phyloP scores from a whole-genome alignment of 73 alveolate genomes.

The Paramecium primaurelia region DNA sequence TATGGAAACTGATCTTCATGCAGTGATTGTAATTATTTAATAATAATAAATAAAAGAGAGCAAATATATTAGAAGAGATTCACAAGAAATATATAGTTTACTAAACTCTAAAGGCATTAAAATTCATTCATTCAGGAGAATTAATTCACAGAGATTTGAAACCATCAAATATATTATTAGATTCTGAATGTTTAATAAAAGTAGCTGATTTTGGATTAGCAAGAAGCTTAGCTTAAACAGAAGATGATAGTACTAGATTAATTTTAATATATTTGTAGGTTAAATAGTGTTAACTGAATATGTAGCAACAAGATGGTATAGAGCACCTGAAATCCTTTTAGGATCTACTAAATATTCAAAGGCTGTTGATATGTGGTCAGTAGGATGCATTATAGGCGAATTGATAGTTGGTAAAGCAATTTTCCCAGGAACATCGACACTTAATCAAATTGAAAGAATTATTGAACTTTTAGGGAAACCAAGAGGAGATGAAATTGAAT shows the following conservation, averaged over 20 bases:
- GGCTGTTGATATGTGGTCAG: conserved; percentile 95
- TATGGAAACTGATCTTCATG: conserved; percentile 89
- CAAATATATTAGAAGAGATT: conserved; percentile 86
- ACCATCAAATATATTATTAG: conserved; percentile 87
- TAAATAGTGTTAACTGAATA: conserved; percentile 86
- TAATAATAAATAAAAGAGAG: conserved; percentile 58
- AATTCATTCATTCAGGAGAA: conserved; percentile 80
- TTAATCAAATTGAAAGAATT: conserved; percentile 73
- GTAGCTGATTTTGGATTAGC: conserved; percentile 93
- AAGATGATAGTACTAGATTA: conserved; percentile 65
- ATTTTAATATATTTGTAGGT: not conserved
- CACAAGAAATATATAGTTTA: conserved; percentile 86
- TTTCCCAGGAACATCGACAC: conserved; percentile 83
- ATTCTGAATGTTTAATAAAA: conserved; percentile 85
- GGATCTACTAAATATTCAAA: conserved; percentile 87
- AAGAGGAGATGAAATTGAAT: conserved; percentile 73
- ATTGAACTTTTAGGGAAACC: conserved; percentile 85
- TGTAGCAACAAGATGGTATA: conserved; percentile 95
- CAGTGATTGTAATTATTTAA: conserved; percentile 58
- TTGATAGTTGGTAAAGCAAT: conserved; percentile 77
- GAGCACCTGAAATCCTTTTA: conserved; percentile 92
- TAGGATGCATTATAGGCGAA: conserved; percentile 90
- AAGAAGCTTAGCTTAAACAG: conserved; percentile 75
- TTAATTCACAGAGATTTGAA: conserved; percentile 79
- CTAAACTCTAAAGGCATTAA: conserved; percentile 76